Base-by-base conservation (phyloP, 106 monocot species). In the Narthecium ossifragum region DNA sequence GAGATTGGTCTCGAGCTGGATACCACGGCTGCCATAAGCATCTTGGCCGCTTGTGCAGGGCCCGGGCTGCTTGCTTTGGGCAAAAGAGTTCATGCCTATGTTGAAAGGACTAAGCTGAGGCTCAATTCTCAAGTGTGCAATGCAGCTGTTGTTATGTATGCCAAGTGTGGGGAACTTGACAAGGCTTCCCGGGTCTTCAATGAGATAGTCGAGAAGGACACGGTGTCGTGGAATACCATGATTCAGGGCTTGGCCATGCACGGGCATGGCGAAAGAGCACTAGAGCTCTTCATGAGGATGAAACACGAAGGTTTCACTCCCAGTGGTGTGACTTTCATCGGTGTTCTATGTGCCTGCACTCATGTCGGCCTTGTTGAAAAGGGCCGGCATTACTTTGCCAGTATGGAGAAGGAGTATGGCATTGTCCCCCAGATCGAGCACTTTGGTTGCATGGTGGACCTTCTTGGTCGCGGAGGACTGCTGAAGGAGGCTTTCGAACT, bases 161-260 rank as follows among this genome's bases (percentile, higher is more conserved):
- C 81, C 8, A 92, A 92, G 60, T 92, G 92, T 46, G 92, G 88
- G 11, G 60, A 69, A 36, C 48, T 85, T 18, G 50, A 73, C 51
- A 65, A 62, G 47, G 83, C 92, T 26, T 78, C 69, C 61, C 53
- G 17, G 3, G 51, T 88, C 32, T 92, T 92, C 31, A 47, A 76
- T 9, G 73, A 46, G 38, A 81, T 65, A 55, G 30, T 9, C 1
- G 36, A 53, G 51, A 78, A 34, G 27, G 88, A 92, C 60, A 47
- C 64, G 23, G 81, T 88, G 26, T 84, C 92, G 1, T 88, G 92
- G 92, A 92, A 92, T 40, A 81, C 81, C 15, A 88, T 92, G 68
- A 20, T 92, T 40, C 84, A 80, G 21, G 78, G 81, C 4, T 53
- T 92, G 27, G 92, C 84, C 2, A 70, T 81, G 52, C 80, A 92